Base-by-base conservation (phyloP, 2,329 filamentous ascomycete genomes). In the Cyphellophora attinorum region DNA sequence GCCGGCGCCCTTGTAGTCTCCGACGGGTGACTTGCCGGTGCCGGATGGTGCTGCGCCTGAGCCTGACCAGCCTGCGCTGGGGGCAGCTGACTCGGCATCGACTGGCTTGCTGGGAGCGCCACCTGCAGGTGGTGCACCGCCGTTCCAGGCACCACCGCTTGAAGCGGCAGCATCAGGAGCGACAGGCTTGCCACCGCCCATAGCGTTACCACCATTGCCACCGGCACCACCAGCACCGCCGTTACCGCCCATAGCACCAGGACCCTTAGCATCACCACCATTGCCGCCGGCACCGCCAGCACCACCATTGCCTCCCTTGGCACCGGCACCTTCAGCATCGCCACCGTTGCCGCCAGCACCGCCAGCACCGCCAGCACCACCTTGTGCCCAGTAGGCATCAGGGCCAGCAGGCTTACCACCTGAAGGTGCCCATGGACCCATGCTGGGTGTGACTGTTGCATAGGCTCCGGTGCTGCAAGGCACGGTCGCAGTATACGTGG, bases 301-400 rank as follows among this genome's bases (percentile, higher is more conserved):
- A 29, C 75, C 74, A 75, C 81, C 79, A 55, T 81, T 72, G 55
- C 76, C 79, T 44, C 68, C 65, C 37, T 77, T 77, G 70, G 74
- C 76, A 25, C 31, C 32, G 11, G 36, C 32, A 31, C 6, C 27
- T 8, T 29, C 27, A 29, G 43, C 8, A n/a, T 25, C 21, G 21
- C 21, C 21, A 8, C 21, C 8, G 8, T 25, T 25, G 8, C n/a
- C n/a, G 21, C 21, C 21, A 25, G 8, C 21, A n/a, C n/a, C 21
- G 21, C n/a, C 11, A 16, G 16, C 18, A 11, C 15, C 21, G 27
- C 34, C 33, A 27, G 37, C 36, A 5, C 27, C 12, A 25, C 8
- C 21, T 8, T 6, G 6, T 6, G 4, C 6, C 29, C 17, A 17
- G 13, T 21, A 12, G 8, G 3, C 33, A 8, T 19, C 8, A 5